A percentile compares a stretch with the other conserved stretches of the same genome.
phyloP scores from a whole-genome alignment of 2,329 filamentous ascomycete genomes.

The Clonostachys rhizophaga region DNA sequence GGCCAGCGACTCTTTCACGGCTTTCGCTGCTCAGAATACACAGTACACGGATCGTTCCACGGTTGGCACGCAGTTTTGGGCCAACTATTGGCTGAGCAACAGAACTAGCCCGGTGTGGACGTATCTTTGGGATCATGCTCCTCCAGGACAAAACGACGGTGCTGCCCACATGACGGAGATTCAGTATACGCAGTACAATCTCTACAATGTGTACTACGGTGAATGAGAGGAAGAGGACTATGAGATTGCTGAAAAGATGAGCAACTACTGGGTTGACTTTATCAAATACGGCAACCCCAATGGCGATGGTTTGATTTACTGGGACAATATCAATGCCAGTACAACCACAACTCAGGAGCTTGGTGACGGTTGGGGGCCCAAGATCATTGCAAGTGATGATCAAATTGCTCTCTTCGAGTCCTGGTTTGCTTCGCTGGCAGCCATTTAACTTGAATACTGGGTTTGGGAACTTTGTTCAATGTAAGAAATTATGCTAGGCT shows the following conservation, averaged over 20 bases:
- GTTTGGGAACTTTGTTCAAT: too few species aligned
- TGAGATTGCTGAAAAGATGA: constrained; percentile 4
- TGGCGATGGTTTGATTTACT: too few species aligned
- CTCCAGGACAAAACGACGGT: constrained; percentile 22
- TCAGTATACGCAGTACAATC: constrained; percentile 26
- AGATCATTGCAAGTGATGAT: too few species aligned
- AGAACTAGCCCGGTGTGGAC: constrained; percentile 3
- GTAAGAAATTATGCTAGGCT: too few species aligned
- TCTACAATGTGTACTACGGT: constrained; percentile 13
- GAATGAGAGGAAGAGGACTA: constrained; percentile 3
- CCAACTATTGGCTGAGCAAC: not conserved
- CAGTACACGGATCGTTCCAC: not conserved
- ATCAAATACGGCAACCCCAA: not conserved
- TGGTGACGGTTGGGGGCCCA: too few species aligned
- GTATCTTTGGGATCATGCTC: constrained; percentile 17
- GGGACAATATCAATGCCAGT: too few species aligned
- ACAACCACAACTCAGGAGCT: too few species aligned
- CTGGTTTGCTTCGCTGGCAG: too few species aligned
- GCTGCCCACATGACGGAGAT: constrained; percentile 30
- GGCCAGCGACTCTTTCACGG: constrained; percentile 13
- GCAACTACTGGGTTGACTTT: not conserved
- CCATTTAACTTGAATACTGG: too few species aligned
- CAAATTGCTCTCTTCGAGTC: too few species aligned
- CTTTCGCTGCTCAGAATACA: not conserved
- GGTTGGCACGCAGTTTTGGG: constrained; percentile 1